Conservation (phyloP, 2,329 filamentous ascomycete genomes). For the Fusarium domesticum region DNA sequence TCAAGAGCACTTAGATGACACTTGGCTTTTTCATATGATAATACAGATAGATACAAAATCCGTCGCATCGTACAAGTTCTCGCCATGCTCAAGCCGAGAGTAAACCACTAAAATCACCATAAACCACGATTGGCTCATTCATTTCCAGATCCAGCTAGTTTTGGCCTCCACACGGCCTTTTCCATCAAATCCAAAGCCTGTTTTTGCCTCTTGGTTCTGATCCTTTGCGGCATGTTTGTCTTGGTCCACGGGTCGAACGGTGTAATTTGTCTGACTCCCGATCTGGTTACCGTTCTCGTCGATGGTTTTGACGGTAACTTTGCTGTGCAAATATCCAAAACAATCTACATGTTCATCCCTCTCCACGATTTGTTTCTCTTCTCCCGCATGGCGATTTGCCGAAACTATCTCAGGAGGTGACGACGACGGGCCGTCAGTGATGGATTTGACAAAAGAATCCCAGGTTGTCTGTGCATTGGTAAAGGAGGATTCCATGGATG, state of each 20-base stretch:
- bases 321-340: constrained; percentile 43
- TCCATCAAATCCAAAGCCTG: constrained; percentile 7
- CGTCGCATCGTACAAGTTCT: neutral
- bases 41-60: neutral
- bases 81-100: constrained; percentile 9
- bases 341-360: constrained; percentile 43
- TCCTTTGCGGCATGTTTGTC: constrained; percentile 11
- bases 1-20: constrained; percentile 2
- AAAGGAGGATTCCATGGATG: constrained; percentile 37
- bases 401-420: constrained; percentile 8
- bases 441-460: constrained; percentile 39
- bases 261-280: constrained; percentile 37
- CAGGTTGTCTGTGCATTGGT: constrained; percentile 39
- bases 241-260: constrained; percentile 31
- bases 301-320: constrained; percentile 39
- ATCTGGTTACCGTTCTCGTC: constrained; percentile 43
- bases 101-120: neutral
- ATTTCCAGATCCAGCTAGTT: constrained; percentile 43
- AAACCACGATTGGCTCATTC: neutral
- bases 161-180: constrained; percentile 26
- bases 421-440: constrained; percentile 24
- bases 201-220: constrained; percentile 11
- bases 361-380: constrained; percentile 34
- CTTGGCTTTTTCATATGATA: neutral
- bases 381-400: constrained; percentile 5